Percentiles rank a stretch among this genome's conserved stretches.
These are phyloP conservation scores for Penicillium macrosclerotiorum DNA, from an alignment of 495 filamentous ascomycete genomes.

Conservation along the genomic window DNA sequence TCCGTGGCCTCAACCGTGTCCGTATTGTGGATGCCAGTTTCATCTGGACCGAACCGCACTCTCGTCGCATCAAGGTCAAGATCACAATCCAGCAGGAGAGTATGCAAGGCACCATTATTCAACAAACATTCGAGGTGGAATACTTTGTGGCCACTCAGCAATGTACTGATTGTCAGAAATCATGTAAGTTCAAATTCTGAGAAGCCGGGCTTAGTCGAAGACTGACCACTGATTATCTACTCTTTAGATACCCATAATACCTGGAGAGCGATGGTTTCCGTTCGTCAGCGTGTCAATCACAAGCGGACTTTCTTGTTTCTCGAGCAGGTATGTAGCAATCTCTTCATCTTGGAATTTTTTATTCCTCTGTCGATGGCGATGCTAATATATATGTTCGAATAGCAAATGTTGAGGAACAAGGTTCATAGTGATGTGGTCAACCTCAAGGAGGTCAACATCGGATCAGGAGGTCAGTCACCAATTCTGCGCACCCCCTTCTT, in stretches of 20 bases:
- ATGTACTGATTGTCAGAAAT: constrained; percentile 43
- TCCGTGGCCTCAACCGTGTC: constrained; percentile 79
- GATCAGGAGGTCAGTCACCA: too few species aligned
- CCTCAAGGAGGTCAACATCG: constrained; percentile 90
- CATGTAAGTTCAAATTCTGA: too few species aligned
- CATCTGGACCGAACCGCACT: constrained; percentile 98
- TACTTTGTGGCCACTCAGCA: constrained; percentile 87
- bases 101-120: constrained; percentile 72
- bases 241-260: constrained; percentile 91
- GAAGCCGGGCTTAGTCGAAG: too few species aligned
- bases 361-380: too few species aligned
- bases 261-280: constrained; percentile 82
- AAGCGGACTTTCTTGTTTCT: constrained; percentile 97
- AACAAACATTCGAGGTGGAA: constrained; percentile 92
- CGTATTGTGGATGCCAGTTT: constrained; percentile 93
- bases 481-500: too few species aligned
- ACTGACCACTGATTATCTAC: too few species aligned
- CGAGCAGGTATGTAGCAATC: constrained; percentile 91
- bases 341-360: too few species aligned
- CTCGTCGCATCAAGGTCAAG: constrained; percentile 82
- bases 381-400: too few species aligned
- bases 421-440: constrained; percentile 94
- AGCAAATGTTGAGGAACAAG: constrained; percentile 89
- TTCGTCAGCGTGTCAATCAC: constrained; percentile 94
- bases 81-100: constrained; percentile 85